Conservation (phyloP, 108 stramenopile genomes). For the Nannochloropsis oceanica region DNA sequence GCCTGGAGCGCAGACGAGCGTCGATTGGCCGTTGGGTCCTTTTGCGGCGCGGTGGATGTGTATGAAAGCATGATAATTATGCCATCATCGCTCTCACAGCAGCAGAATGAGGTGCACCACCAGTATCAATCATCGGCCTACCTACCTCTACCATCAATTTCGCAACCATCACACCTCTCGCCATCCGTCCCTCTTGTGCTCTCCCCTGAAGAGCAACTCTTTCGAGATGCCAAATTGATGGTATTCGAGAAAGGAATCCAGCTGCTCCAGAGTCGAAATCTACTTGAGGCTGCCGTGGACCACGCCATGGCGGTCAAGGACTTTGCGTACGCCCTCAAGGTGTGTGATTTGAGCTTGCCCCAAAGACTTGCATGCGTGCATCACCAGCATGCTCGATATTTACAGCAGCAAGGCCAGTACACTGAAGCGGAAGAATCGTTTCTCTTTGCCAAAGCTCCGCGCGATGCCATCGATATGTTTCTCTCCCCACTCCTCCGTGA, state of each 20-base stretch:
- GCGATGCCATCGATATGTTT: slow-evolving; percentile 57
- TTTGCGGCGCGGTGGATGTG: slow-evolving; percentile 46
- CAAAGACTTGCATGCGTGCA: slow-evolving; percentile 35
- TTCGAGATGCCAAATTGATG: not conserved
- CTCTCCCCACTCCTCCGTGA: slow-evolving; percentile 39
- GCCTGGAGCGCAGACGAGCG: slow-evolving; percentile 48
- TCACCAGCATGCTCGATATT: slow-evolving; percentile 43
- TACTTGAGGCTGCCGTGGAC: slow-evolving; percentile 46
- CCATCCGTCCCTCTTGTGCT: too few species aligned
- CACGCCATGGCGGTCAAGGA: slow-evolving; percentile 40
- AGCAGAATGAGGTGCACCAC: slow-evolving; percentile 3
- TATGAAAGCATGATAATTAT: slow-evolving; percentile 50
- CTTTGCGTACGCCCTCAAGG: slow-evolving; percentile 45
- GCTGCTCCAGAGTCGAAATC: slow-evolving; percentile 8
- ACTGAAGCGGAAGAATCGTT: slow-evolving; percentile 49
- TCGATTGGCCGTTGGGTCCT: slow-evolving; percentile 39
- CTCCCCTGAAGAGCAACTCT: not conserved
- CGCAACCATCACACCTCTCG: too few species aligned
- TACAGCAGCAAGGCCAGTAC: slow-evolving; percentile 47
- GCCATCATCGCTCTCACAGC: slow-evolving; percentile 37
- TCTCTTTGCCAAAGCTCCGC: slow-evolving; percentile 43
- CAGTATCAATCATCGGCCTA: too few species aligned
- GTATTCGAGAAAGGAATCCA: not conserved
- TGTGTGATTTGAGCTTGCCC: slow-evolving; percentile 29
- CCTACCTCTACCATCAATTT: not conserved